Evolutionary conservation across 148 eudicot genomes (phyloP).

Genomic region (Diospyros lotus): DNA sequence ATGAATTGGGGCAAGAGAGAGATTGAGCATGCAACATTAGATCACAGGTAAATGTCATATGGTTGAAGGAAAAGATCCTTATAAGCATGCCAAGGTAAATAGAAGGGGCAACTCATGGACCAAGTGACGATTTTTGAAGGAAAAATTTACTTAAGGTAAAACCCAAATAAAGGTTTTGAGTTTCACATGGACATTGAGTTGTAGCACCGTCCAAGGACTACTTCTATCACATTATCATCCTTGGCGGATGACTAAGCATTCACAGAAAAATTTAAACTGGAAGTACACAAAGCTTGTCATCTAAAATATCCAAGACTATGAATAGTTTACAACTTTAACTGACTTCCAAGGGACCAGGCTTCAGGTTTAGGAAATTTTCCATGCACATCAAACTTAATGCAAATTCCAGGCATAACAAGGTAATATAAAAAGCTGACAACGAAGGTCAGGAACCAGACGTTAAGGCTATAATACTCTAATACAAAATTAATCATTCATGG

Average conservation of each 20-base stretch:
- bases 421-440: constrained; percentile 1
- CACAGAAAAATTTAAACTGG: background rate
- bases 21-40: background rate
- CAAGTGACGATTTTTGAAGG: background rate
- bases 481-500: too few relatives aligned
- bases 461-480: background rate
- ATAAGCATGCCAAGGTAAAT: background rate
- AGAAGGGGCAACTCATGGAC: background rate
- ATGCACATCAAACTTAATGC: background rate
- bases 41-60: background rate
- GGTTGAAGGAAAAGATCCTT: background rate
- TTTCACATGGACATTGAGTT: background rate
- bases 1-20: background rate
- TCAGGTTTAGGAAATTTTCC: background rate
- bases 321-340: background rate
- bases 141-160: background rate
- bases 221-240: background rate
- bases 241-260: background rate
- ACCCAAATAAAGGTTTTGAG: background rate
- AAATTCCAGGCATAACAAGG: background rate
- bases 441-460: background rate
- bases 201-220: background rate
- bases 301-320: background rate
- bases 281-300: background rate
- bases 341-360: background rate